Percentiles rank a stretch among this genome's conserved stretches.
Evolutionary conservation across 495 filamentous ascomycete species (phyloP).

Genomic region (Penicillium taxi): DNA sequence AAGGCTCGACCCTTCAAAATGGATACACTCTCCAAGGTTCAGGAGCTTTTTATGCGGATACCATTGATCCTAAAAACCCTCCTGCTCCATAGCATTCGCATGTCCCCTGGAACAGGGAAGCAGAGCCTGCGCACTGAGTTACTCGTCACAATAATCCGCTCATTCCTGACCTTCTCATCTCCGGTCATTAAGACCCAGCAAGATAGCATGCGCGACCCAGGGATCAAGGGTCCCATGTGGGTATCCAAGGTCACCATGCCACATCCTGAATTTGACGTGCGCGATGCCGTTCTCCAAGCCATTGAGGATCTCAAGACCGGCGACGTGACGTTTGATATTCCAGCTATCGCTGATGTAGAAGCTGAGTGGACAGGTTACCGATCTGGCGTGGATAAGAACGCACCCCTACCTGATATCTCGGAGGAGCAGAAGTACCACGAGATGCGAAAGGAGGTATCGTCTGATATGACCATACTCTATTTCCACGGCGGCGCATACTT

Average conservation of each 20-base stretch:
- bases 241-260: conserved; percentile 58
- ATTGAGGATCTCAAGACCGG: conserved; percentile 55
- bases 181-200: conserved; percentile 57
- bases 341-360: conserved; percentile 52
- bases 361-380: conserved; percentile 86
- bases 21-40: too few species aligned
- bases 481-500: conserved; percentile 88
- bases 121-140: conserved; percentile 74
- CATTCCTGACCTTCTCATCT: conserved; percentile 40
- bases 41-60: conserved; percentile 46
- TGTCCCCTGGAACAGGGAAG: conserved; percentile 61
- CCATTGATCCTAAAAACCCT: conserved; percentile 61
- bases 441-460: conserved; percentile 61
- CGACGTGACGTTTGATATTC: conserved; percentile 42
- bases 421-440: conserved; percentile 65
- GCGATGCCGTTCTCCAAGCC: conserved; percentile 50
- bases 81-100: conserved; percentile 56
- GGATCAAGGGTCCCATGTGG: conserved; percentile 76
- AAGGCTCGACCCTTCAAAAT: too few species aligned
- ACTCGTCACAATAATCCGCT: conserved; percentile 60
- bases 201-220: conserved; percentile 51
- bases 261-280: conserved; percentile 48
- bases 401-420: conserved; percentile 48
- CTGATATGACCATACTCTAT: conserved; percentile 66
- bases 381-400: conserved; percentile 45